Conservation (phyloP, 768 basidiomycete genomes). For the Termitomyces sp. region DNA sequence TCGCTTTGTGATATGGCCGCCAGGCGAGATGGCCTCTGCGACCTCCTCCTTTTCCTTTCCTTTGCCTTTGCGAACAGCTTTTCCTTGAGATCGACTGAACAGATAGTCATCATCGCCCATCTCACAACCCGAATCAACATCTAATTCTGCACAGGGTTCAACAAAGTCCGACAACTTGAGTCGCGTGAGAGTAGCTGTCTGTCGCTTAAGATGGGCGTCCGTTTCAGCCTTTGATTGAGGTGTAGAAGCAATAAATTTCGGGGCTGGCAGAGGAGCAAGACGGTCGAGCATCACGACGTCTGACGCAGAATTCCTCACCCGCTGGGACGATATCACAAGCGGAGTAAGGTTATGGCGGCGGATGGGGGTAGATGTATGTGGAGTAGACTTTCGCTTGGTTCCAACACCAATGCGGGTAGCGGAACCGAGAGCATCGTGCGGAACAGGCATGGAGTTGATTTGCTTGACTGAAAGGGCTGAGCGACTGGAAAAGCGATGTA, state of each 20-base stretch:
- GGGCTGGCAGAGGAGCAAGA: constrained; percentile 49
- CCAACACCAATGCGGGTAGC: constrained; percentile 37
- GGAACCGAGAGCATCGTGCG: constrained; percentile 16
- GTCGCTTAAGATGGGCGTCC: constrained; percentile 40
- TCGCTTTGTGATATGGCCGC: constrained; percentile 71
- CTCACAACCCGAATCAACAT: constrained; percentile 47
- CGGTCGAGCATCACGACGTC: constrained; percentile 39
- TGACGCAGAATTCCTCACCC: constrained; percentile 25
- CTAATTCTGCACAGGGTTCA: constrained; percentile 39
- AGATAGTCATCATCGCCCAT: constrained; percentile 34
- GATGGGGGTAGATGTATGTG: constrained; percentile 48
- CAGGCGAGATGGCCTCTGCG: constrained; percentile 67
- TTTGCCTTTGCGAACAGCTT: constrained; percentile 29
- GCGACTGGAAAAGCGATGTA: constrained; percentile 32
- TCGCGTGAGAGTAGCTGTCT: constrained; percentile 61
- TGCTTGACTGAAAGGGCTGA: constrained; percentile 35
- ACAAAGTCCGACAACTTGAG: constrained; percentile 55
- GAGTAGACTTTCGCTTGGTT: constrained; percentile 62
- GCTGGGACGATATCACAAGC: constrained; percentile 38
- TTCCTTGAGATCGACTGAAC: constrained; percentile 25
- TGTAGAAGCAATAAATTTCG: constrained; percentile 40
- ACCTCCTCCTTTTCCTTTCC: constrained; percentile 50
- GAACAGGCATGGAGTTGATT: constrained; percentile 22
- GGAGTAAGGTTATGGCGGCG: constrained; percentile 44
- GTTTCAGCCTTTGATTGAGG: constrained; percentile 53